Evolutionary conservation across 345 rosid species (phyloP).

Genomic region (Acer saccharum): DNA sequence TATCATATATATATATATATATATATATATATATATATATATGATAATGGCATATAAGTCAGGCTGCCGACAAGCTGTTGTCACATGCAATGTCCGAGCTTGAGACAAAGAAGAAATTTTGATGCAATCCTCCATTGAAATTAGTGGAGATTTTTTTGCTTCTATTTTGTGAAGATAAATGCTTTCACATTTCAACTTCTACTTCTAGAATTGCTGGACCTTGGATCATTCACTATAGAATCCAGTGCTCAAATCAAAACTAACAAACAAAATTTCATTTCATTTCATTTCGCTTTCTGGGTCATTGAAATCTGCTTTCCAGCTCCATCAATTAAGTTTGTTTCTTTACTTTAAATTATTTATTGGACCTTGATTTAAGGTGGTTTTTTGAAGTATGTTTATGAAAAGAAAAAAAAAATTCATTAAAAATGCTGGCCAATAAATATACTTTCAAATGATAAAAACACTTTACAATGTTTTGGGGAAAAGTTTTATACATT

Average conservation of each 20-base stretch:
- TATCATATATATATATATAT: too few species aligned
- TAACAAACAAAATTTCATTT: neutral
- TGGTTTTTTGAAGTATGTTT: neutral
- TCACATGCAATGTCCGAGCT: slow-evolving; percentile 22
- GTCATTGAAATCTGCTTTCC: slow-evolving; percentile 1
- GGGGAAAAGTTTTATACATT: neutral
- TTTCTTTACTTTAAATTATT: neutral
- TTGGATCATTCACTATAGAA: slow-evolving; percentile 26
- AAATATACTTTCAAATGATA: too few species aligned
- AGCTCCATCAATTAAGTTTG: slow-evolving; percentile 3
- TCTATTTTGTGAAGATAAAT: slow-evolving; percentile 2
- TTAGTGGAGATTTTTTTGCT: slow-evolving; percentile 8
- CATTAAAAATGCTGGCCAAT: neutral
- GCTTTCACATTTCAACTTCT: neutral
- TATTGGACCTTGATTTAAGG: slow-evolving; percentile 9
- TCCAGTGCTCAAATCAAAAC: slow-evolving; percentile 13
- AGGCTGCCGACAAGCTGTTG: neutral
- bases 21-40: neutral
- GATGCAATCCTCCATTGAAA: slow-evolving; percentile 17
- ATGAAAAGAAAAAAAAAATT: neutral
- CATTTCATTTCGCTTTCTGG: neutral
- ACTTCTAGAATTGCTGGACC: neutral
- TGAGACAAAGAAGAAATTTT: slow-evolving; percentile 14
- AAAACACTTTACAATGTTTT: neutral
- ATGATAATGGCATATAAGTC: neutral